Conservation (phyloP, 192 early-diverging fungal species). For the Chytriomyces hyalinus region DNA sequence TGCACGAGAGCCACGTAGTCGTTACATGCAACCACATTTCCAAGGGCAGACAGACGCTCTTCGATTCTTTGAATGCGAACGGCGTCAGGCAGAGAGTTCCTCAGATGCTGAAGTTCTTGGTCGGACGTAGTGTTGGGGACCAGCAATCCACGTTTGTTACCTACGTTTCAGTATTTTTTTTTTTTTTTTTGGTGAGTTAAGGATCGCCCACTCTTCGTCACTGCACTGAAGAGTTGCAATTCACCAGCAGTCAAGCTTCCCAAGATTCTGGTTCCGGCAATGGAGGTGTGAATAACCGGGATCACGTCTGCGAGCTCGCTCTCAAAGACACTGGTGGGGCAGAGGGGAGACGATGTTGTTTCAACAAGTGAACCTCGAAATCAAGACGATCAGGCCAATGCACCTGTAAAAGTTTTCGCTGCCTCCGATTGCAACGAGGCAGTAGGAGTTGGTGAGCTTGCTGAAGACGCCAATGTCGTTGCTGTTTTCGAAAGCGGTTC, state of each 20-base stretch:
- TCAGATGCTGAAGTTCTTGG: conserved; percentile 92
- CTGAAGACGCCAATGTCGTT: conserved; percentile 99
- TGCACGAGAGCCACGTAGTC: conserved; percentile 99
- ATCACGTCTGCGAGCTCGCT: conserved; percentile 92
- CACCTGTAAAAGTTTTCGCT: conserved; percentile 99
- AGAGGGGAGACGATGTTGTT: conserved; percentile 16
- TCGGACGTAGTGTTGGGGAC: conserved; percentile 96
- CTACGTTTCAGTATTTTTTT: conserved; percentile 33
- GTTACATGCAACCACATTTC: conserved; percentile 99
- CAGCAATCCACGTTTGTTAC: conserved; percentile 92
- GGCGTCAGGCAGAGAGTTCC: conserved; percentile 92
- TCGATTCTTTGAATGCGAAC: conserved; percentile 96
- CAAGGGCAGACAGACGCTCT: conserved; percentile 95
- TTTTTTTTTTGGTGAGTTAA: too few species aligned
- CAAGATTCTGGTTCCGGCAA: conserved; percentile 95
- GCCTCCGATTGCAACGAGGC: conserved; percentile 94
- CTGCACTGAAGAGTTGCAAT: neutral
- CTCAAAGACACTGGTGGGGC: conserved; percentile 80
- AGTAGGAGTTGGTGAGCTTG: conserved; percentile 97
- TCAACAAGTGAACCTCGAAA: neutral
- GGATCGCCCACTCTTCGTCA: too few species aligned
- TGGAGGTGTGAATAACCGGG: conserved; percentile 95
- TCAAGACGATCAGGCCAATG: neutral
- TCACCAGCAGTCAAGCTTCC: conserved; percentile 82
- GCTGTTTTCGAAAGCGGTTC: conserved; percentile 98